Base-by-base conservation (phyloP, 805 yeast species). In the Metschnikowia gruessii region DNA sequence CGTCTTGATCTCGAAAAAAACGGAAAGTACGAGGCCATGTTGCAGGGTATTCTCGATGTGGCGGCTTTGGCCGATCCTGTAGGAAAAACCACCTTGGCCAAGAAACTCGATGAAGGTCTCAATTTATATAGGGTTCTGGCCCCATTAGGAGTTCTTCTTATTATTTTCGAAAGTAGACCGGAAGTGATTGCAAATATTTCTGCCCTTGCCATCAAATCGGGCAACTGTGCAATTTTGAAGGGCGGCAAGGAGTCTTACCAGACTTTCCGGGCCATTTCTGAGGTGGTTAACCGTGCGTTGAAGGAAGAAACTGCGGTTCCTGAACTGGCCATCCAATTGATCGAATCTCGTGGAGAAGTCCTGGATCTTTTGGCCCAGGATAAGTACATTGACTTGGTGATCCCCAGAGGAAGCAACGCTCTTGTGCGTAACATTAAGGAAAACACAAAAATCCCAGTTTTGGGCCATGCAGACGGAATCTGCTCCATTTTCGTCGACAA, bases 381-480 rank as follows among this genome's bases (percentile, higher is more conserved):
- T 66, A 79, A 77, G 60, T 88, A 84, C 66, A 92, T 94, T 47
- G 99, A 94, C 65, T 76, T 94, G 64, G 99, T 94, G 18, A 89
- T 94, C 58, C 99, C 99, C 50, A 80, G 99, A 60, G 99, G 99
- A n/a, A 87, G 96, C 24, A 94, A 94, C 60, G 92, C 83, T 53
- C 76, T 94, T 48, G 99, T 94, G 34, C 80, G 87, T 56, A 81
- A 76, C 63, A 91, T 94, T 65, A 94, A 95, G 68, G 76, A 79
- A 21, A 80, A 81, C 62, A 92, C 99, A 19, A 89, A 89, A 64
- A 95, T 94, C 57, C 98, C 99, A 4, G 99, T 94, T 7, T 70
- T 94, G 62, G 99, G 99, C 46, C 99, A 94, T 65, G 99, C 99
- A 8, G 98, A 94, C 67, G 99, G 99, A 39, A 85, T 92, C 50